Conservation (phyloP, 202 grass and related monocot genomes). For the Miscanthus sacchariflorus region DNA sequence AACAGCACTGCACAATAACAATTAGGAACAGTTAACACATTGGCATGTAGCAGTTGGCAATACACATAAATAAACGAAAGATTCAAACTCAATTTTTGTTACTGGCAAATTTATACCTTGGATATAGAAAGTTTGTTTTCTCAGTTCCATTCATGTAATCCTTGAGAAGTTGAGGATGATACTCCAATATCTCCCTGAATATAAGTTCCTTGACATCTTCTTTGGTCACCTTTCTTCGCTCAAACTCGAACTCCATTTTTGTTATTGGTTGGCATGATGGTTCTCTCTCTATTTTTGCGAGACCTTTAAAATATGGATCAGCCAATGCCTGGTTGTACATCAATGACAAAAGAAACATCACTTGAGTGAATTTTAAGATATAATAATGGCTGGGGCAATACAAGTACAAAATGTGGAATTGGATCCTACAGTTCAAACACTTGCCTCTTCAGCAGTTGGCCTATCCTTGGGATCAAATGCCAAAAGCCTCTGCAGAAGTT, state of each 20-base stretch:
- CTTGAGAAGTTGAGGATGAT: constrained; percentile 93
- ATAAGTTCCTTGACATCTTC: constrained; percentile 93
- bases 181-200: constrained; percentile 87
- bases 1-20: constrained; percentile 68
- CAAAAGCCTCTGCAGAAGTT: constrained; percentile 84
- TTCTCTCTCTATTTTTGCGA: constrained; percentile 87
- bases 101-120: constrained; percentile 65
- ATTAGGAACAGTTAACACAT: constrained; percentile 14
- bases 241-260: constrained; percentile 98
- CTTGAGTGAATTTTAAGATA: constrained; percentile 24
- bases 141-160: constrained; percentile 84
- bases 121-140: constrained; percentile 88
- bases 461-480: constrained; percentile 97
- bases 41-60: neutral
- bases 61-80: neutral
- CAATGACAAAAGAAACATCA: constrained; percentile 21
- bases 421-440: constrained; percentile 27
- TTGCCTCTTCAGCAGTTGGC: constrained; percentile 89
- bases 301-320: constrained; percentile 98
- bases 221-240: constrained; percentile 85
- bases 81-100: neutral
- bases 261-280: constrained; percentile 88
- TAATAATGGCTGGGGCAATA: neutral
- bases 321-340: constrained; percentile 81
- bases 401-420: constrained; percentile 4